Base-by-base conservation (phyloP, 2,329 filamentous ascomycete species). In the Dactylellina parvicollis region DNA sequence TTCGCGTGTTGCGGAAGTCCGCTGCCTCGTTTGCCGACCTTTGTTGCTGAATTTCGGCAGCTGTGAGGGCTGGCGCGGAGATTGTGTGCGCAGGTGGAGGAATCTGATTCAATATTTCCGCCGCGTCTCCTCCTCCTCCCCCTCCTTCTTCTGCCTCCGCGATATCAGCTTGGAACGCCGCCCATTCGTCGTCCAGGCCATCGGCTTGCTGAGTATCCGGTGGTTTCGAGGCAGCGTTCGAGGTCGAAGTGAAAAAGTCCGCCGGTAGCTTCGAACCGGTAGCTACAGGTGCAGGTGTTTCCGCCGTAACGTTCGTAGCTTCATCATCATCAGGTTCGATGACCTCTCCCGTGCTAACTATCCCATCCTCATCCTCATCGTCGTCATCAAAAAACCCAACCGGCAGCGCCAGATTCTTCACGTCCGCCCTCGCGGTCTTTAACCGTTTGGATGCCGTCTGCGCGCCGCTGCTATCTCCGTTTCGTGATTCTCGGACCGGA, bases 81-180 rank as follows among this genome's bases (percentile, higher is more conserved):
- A 80, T 54, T 81, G 80, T 40, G 80, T 82, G 59, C 9, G 34
- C 40, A 8, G 56, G 30, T 38, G 22, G 50, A n/a, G 34, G 20
- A 5, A 12, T 38, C 14, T 28, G 47, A 12, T 12, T 26, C 28
- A 32, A 12, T 2, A 52, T 18, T 26, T 42, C 38, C 18, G 3
- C 12, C 18, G 26, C 38, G 7, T 22, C 34, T 28, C 49, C 44
- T 74, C 57, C 36, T 82, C 79, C 28, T n/a, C n/a, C n/a, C n/a
- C n/a, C n/a, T n/a, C n/a, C n/a, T n/a, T n/a, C n/a, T n/a, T n/a
- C n/a, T n/a, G 82, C 81, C 16, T 78, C 78, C 5, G 88, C 89
- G 62, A 96, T 88, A 60, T 96, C 91, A 1, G 90, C 90, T 79
- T 96, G 90, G 79, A 96, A 96, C 7, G 91, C 91, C 1, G 91